Conservation (phyloP, 2,329 filamentous ascomycete genomes). For the Hymenotorrendiella dingleyae region DNA sequence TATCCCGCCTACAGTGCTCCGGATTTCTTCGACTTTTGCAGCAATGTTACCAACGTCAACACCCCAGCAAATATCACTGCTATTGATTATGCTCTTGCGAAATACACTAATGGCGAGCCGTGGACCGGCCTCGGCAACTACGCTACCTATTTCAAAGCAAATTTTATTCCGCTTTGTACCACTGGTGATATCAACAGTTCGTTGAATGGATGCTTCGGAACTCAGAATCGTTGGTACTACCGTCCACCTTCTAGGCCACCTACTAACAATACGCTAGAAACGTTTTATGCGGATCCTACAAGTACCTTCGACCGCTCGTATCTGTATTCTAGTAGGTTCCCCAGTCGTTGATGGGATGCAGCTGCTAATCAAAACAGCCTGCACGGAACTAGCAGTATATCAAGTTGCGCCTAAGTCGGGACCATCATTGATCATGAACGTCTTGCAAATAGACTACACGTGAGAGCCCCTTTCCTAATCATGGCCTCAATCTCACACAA, state of each 20-base stretch:
- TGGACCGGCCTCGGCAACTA: conserved; percentile 48
- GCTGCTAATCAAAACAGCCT: conserved; percentile 26
- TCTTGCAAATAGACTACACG: conserved; percentile 43
- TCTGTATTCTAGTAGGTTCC: conserved; percentile 38
- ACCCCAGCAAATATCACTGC: conserved; percentile 38
- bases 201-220: conserved; percentile 39
- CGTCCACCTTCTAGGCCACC: neutral
- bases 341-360: neutral
- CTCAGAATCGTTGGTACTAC: conserved; percentile 16
- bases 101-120: conserved; percentile 42
- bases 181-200: conserved; percentile 35
- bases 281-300: conserved; percentile 38
- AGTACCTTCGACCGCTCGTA: conserved; percentile 40
- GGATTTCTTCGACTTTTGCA: conserved; percentile 48
- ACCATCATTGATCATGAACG: conserved; percentile 42
- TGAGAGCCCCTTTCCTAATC: conserved; percentile 29
- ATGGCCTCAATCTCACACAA: neutral
- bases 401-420: conserved; percentile 40
- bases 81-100: conserved; percentile 40
- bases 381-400: conserved; percentile 43
- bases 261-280: conserved; percentile 24
- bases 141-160: conserved; percentile 43
- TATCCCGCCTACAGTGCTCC: conserved; percentile 33
- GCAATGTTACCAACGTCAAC: conserved; percentile 42
- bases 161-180: conserved; percentile 38